Conservation (phyloP, 345 rosid species). For the Citrus sinensis region DNA sequence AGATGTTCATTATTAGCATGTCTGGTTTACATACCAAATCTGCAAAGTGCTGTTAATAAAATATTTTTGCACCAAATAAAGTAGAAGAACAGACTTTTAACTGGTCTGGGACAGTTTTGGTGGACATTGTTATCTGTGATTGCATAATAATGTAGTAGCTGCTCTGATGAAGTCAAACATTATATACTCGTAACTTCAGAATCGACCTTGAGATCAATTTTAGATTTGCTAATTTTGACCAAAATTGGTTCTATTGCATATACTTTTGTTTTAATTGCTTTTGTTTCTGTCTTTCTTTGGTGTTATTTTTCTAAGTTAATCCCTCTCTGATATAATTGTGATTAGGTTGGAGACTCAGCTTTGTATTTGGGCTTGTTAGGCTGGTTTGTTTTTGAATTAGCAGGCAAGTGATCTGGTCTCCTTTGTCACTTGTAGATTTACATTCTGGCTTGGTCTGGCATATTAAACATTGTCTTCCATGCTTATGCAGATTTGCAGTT, state of each 20-base stretch:
- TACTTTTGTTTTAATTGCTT: neutral
- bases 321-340: slow-evolving; percentile 11
- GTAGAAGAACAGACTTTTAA: neutral
- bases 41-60: neutral
- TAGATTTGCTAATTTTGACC: neutral
- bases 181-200: neutral
- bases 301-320: slow-evolving; percentile 2
- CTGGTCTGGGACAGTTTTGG: neutral
- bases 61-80: neutral
- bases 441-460: slow-evolving; percentile 8
- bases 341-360: slow-evolving; percentile 90
- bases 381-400: slow-evolving; percentile 76
- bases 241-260: neutral
- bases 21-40: neutral
- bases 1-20: neutral
- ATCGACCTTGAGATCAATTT: neutral
- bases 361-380: slow-evolving; percentile 79
- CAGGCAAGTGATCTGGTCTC: slow-evolving; percentile 45
- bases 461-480: slow-evolving; percentile 19
- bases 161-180: neutral
- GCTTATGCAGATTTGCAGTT: slow-evolving; percentile 68
- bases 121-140: neutral
- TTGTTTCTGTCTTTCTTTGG: neutral
- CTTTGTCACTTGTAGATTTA: slow-evolving; percentile 7
- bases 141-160: neutral